Base-by-base conservation (phyloP, 768 basidiomycete species). In the Suillus brevipes region DNA sequence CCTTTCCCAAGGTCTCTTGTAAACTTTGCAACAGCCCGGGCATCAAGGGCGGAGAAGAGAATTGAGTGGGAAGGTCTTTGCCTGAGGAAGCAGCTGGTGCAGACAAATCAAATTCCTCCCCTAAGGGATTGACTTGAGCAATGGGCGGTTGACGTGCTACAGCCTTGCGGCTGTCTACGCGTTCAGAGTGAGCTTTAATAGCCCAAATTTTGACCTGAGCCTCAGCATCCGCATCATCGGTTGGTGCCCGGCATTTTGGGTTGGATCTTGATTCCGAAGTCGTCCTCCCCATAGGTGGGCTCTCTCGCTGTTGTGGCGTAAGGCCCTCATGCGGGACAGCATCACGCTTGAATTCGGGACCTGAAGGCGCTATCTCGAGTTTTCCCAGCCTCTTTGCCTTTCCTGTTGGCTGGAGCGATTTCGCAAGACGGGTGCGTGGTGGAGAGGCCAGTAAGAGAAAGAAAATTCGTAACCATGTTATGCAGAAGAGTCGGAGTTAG, bases 21-120 rank as follows among this genome's bases (percentile, higher is more conserved):
- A 95, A 71, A 45, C 85, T 86, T 18, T 81, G 75, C 16, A 89
- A 70, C 31, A 95, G 79, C 8, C 88, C 89, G 0, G 85, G 83
- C 65, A 90, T 79, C 16, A 96, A 79, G 0, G 90, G 87, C 9
- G 92, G 90, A 0, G 90, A 88, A 1, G 82, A 74, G 75, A 94
- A 95, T 8, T 65, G 40, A 20, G 68, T 68, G 2, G 81, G 78
- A 16, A 85, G 78, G 1, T 75, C 67, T 0, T 68, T 61, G 9
- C 66, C 25, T 6, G 68, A 65, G 16, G 72, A 61, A n/a, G 69
- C 69, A 3, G 73, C 16, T 1, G 68, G 60, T 1, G 74, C 66
- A 4, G 77, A 75, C 13, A 75, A 68, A 63, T 81, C 80, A 28
- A 83, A 80, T 60, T 82, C 78, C 28, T 74, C 70, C 20, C 68